Evolutionary conservation across 2,329 filamentous ascomycete genomes (phyloP).

Genomic region (Penicillium freii): DNA sequence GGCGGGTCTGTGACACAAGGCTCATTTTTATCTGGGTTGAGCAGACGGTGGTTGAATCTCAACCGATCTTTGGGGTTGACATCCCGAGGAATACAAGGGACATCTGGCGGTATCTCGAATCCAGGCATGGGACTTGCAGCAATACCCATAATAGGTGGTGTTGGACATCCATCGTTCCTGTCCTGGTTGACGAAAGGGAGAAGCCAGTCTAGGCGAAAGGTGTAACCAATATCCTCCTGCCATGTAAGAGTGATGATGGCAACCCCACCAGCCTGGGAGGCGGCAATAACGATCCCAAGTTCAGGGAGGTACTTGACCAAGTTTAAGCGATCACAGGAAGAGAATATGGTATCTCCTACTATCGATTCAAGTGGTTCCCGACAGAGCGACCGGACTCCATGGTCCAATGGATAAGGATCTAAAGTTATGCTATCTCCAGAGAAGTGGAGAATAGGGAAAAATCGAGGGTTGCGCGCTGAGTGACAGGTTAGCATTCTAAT

Average conservation of each 20-base stretch:
- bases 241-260: slow-evolving; percentile 54
- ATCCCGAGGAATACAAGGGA: slow-evolving; percentile 32
- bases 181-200: slow-evolving; percentile 56
- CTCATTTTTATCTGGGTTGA: neutral
- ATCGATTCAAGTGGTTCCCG: slow-evolving; percentile 31
- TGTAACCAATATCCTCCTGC: slow-evolving; percentile 36
- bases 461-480: slow-evolving; percentile 22
- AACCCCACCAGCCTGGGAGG: slow-evolving; percentile 57
- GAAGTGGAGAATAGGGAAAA: slow-evolving; percentile 46
- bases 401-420: slow-evolving; percentile 34
- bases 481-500: neutral
- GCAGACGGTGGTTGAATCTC: slow-evolving; percentile 21
- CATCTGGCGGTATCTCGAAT: slow-evolving; percentile 38
- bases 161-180: slow-evolving; percentile 42
- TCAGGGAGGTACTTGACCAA: slow-evolving; percentile 59
- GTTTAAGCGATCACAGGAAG: slow-evolving; percentile 53
- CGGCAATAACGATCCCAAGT: slow-evolving; percentile 58
- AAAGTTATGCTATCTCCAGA: slow-evolving; percentile 42
- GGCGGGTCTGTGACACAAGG: neutral
- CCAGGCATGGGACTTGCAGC: slow-evolving; percentile 59
- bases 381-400: slow-evolving; percentile 33
- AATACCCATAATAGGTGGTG: slow-evolving; percentile 53
- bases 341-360: slow-evolving; percentile 21
- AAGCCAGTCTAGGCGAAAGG: slow-evolving; percentile 57
- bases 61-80: slow-evolving; percentile 20